Conservation (phyloP, 495 filamentous ascomycete species). For the Aspergillus ostianus region DNA sequence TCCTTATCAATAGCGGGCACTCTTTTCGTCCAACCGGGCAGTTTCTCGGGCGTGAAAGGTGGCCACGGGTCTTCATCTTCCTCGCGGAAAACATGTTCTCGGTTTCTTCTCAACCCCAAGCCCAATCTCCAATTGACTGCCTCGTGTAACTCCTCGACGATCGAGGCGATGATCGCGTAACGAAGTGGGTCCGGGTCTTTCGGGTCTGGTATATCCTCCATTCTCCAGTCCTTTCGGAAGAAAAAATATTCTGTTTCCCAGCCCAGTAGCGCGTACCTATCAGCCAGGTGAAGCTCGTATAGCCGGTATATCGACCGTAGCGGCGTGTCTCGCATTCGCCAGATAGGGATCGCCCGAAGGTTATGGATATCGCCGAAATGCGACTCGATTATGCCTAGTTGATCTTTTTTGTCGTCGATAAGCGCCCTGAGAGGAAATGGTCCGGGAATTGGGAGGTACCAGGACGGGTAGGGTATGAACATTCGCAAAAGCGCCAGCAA, state of each 20-base stretch:
- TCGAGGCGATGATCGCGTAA: constrained; percentile 38
- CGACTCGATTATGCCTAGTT: constrained; percentile 8
- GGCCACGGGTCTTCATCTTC: constrained; percentile 22
- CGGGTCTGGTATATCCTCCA: constrained; percentile 34
- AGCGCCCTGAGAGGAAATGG: constrained; percentile 20
- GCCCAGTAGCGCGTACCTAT: constrained; percentile 24
- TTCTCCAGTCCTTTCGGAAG: constrained; percentile 27
- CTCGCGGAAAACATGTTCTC: constrained; percentile 28
- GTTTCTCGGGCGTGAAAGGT: constrained; percentile 17
- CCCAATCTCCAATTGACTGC: constrained; percentile 41
- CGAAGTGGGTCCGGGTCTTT: constrained; percentile 34
- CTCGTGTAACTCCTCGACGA: constrained; percentile 35
- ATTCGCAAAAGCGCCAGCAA: constrained; percentile 24
- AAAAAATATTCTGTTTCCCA: constrained; percentile 41
- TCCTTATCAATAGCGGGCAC: constrained; percentile 25
- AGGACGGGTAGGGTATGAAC: constrained; percentile 26
- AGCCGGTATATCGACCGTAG: constrained; percentile 39
- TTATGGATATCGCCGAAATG: constrained; percentile 25
- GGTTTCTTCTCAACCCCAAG: constrained; percentile 33
- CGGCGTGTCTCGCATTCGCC: constrained; percentile 36
- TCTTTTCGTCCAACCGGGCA: constrained; percentile 22
- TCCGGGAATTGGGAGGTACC: constrained; percentile 24
- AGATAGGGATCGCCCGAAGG: constrained; percentile 34
- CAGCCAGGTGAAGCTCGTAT: constrained; percentile 33
- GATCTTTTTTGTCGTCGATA: constrained; percentile 17